Base-by-base conservation (phyloP, 371 early-diverging fungal genomes). In the Batkoa obscura region DNA sequence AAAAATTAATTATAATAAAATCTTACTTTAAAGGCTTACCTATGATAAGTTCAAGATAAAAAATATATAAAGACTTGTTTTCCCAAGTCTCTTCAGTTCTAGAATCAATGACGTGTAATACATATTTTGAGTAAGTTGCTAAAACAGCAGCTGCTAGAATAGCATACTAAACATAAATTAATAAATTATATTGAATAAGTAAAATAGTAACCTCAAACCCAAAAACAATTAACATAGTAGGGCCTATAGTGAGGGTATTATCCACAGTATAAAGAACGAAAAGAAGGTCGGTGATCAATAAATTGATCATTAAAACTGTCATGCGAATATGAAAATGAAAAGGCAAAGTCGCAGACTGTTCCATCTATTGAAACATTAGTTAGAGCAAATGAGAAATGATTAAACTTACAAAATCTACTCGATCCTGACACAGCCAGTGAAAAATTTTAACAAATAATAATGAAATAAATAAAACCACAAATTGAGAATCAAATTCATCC, bases 161-260 rank as follows among this genome's bases (percentile, higher is more conserved):
- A 0, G 90, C 79, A 61, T 90, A 94, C 89, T 94, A 58, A 2
- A 42, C 12, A 1, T 3, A 9, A 51, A 43, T 47, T 30, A n/a
- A 42, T 30, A 42, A 38, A 32, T 42, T 23, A 50, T 55, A 4
- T 47, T 2, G 34, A 46, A 36, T 8, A 30, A 49, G 54, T 23
- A 35, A 13, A 12, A 12, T n/a, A 55, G 60, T 38, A 68, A 86
- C 90, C 78, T 91, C 97, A 60, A 94, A 96, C 3, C 87, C 91
- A 79, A 94, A 94, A 65, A 92, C 82, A 35, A 93, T 80, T 84
- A 94, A 84, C 86, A 92, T 90, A 43, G 75, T 79, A 0, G 90
- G 78, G 5, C 85, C 89, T 45, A 72, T 67, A 2, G 60, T 56
- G 31, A 75, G 43, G 6, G 85, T 84, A 41, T 71, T 68, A 8